Evolutionary conservation across 192 early-diverging fungal genomes (phyloP).

Genomic region (Coemansia sp.): DNA sequence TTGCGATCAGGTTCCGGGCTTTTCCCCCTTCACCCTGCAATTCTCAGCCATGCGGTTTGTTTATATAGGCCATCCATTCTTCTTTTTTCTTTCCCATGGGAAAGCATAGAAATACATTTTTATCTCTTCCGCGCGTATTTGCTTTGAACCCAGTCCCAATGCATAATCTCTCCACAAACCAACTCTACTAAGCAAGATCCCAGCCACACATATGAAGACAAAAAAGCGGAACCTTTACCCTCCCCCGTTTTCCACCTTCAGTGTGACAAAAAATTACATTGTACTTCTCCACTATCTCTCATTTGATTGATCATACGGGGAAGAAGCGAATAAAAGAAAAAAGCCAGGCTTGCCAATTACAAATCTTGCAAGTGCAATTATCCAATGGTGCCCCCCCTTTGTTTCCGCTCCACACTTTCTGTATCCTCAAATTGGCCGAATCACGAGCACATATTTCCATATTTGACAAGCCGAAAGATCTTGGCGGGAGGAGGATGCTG

Average conservation of each 20-base stretch:
- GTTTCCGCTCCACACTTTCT: conserved; percentile 2
- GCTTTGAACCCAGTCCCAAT: no score
- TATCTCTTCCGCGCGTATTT: no score
- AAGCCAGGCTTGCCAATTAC: not conserved
- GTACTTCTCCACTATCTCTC: not conserved
- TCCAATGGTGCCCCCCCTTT: not conserved
- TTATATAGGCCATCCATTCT: no score
- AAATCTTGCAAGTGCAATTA: not conserved
- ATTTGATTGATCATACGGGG: not conserved
- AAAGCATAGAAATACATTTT: no score
- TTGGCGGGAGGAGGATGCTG: not conserved
- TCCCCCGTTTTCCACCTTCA: not conserved
- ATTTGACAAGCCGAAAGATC: no score
- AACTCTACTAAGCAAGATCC: not conserved
- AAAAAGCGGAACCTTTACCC: conserved; percentile 1
- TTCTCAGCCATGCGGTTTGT: no score
- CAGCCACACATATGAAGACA: not conserved
- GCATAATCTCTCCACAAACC: not conserved
- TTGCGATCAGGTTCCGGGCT: no score
- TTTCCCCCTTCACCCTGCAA: no score
- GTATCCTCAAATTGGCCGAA: not conserved
- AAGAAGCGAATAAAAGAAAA: not conserved
- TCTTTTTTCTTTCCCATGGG: no score
- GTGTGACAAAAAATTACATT: not conserved
- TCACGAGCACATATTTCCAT: not conserved